These are phyloP conservation scores for Forsythia suspensa DNA, from an alignment of 257 asterid species.

Conservation along the genomic window DNA sequence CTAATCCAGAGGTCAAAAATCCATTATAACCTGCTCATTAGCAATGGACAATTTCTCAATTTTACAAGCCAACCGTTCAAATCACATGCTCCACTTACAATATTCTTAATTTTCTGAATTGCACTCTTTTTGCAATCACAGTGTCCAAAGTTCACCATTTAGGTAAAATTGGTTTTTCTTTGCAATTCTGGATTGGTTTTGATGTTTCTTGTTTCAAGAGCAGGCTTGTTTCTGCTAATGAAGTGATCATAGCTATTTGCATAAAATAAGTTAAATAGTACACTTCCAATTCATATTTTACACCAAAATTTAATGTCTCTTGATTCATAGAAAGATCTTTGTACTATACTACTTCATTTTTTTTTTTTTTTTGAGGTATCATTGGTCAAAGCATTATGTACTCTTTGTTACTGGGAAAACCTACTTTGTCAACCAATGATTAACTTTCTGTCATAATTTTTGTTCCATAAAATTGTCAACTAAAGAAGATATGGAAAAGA, in stretches of 20 bases:
- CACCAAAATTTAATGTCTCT: not conserved
- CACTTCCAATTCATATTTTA: not conserved
- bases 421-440: not conserved
- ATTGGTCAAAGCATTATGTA: not conserved
- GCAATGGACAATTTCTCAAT: not conserved
- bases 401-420: not conserved
- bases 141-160: not conserved
- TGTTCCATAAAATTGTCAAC: not conserved
- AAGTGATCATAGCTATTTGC: not conserved
- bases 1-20: not conserved
- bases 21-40: not conserved
- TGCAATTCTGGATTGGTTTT: not conserved
- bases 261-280: not conserved
- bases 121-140: not conserved
- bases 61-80: not conserved
- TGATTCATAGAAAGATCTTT: not conserved
- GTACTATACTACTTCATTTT: not conserved
- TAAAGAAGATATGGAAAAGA: not conserved
- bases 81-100: not conserved
- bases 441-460: not conserved
- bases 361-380: not conserved
- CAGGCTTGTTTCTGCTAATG: not conserved
- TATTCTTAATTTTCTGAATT: not conserved
- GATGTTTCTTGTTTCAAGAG: not conserved
- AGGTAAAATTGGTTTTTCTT: not conserved